phyloP scores from a whole-genome alignment of 2,329 filamentous ascomycete species.

The Penicillium sp. region DNA sequence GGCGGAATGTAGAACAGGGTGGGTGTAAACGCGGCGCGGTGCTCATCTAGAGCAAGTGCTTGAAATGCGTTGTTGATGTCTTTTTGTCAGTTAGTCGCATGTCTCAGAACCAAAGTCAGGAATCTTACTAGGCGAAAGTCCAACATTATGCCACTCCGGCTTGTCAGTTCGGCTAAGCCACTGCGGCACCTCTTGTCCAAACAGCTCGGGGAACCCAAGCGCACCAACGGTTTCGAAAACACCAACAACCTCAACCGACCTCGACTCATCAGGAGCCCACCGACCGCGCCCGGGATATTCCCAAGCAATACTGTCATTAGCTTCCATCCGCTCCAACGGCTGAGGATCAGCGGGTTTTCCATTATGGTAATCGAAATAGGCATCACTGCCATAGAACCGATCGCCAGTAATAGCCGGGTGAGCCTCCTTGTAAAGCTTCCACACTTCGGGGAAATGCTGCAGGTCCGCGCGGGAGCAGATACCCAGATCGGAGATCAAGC shows the following conservation, averaged over 20 bases:
- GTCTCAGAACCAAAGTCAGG: background rate
- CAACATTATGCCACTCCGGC: constrained; percentile 16
- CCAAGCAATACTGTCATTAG: background rate
- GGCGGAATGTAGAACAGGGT: background rate
- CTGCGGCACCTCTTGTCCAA: constrained; percentile 18
- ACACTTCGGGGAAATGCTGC: constrained; percentile 21
- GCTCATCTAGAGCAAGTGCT: background rate
- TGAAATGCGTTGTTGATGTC: background rate
- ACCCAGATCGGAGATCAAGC: constrained; percentile 22
- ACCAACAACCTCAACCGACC: constrained; percentile 29
- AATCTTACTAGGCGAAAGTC: constrained; percentile 17
- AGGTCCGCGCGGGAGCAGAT: constrained; percentile 17
- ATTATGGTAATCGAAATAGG: constrained; percentile 22
- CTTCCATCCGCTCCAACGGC: constrained; percentile 6
- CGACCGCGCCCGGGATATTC: background rate
- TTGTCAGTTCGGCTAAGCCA: background rate
- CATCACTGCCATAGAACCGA: constrained; percentile 19
- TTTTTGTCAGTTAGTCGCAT: background rate
- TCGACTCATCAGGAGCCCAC: constrained; percentile 12
- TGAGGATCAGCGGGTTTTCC: constrained; percentile 21
- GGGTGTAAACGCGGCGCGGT: background rate
- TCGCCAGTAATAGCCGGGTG: constrained; percentile 3
- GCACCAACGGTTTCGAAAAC: constrained; percentile 36
- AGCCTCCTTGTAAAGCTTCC: constrained; percentile 17
- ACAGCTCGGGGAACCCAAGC: constrained; percentile 31